Evolutionary conservation across 768 basidiomycete genomes (phyloP).

Genomic region (Phaffia australis): DNA sequence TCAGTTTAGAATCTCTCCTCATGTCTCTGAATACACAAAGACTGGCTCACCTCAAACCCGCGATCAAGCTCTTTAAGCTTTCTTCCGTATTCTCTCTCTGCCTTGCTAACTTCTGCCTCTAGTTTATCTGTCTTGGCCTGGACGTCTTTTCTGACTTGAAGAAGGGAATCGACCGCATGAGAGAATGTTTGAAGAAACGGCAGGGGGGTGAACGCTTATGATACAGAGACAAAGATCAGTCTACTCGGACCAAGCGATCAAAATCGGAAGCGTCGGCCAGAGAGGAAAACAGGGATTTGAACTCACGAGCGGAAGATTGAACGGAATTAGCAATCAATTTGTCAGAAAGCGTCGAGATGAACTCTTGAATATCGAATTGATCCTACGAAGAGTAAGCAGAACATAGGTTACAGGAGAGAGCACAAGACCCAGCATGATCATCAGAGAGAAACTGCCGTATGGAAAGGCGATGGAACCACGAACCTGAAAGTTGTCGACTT

Average conservation of each 20-base stretch:
- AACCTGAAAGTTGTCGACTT: constrained; percentile 5
- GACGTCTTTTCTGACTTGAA: constrained; percentile 77
- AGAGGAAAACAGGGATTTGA: not conserved
- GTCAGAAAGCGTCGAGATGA: constrained; percentile 74
- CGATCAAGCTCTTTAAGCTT: constrained; percentile 85
- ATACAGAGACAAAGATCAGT: not conserved
- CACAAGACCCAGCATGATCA: not conserved
- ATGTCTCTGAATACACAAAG: not conserved
- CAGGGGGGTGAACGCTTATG: constrained; percentile 77
- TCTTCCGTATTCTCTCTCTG: constrained; percentile 88
- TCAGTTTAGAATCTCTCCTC: not conserved
- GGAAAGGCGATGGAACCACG: not conserved
- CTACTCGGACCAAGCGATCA: not conserved
- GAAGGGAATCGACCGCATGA: constrained; percentile 73
- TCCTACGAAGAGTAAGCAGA: constrained; percentile 44
- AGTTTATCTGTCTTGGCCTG: constrained; percentile 80
- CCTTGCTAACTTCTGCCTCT: constrained; percentile 76
- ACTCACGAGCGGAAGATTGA: constrained; percentile 66
- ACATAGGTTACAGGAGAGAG: not conserved
- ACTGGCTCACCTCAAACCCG: constrained; percentile 69
- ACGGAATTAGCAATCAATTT: constrained; percentile 78
- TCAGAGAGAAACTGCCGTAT: not conserved
- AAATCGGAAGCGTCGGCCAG: constrained; percentile 28
- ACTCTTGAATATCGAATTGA: constrained; percentile 85
- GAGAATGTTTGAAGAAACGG: constrained; percentile 91